phyloP scores from a whole-genome alignment of 805 yeast genomes.

The Candida argentea region DNA sequence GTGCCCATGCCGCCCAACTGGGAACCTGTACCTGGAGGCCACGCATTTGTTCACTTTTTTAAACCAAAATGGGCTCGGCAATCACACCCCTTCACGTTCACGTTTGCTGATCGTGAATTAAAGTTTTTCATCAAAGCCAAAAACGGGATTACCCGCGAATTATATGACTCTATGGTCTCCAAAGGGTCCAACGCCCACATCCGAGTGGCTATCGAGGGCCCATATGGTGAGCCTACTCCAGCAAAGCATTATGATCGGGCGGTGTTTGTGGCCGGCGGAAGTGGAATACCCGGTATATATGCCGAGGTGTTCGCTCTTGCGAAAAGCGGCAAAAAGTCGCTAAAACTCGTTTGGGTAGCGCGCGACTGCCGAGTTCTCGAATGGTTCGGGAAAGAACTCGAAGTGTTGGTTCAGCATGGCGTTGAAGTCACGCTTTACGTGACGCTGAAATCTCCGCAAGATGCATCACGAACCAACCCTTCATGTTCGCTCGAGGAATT shows the following conservation, averaged over 20 bases:
- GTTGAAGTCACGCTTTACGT: conserved; percentile 21
- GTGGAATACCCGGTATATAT: conserved; percentile 51
- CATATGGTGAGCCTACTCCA: conserved; percentile 44
- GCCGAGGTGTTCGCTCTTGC: conserved; percentile 25
- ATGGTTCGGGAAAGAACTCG: conserved; percentile 40
- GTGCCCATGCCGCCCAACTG: conserved; percentile 15
- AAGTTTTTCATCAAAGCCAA: conserved; percentile 15
- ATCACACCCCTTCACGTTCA: conserved; percentile 21
- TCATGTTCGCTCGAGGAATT: not conserved
- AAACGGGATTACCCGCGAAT: conserved; percentile 17
- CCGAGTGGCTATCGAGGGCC: conserved; percentile 48
- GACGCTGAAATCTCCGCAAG: not conserved
- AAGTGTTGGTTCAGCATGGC: conserved; percentile 14
- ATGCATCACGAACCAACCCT: no score
- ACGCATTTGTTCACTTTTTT: conserved; percentile 18
- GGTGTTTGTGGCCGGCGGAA: conserved; percentile 52
- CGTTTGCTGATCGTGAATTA: conserved; percentile 10
- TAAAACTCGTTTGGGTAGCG: conserved; percentile 55
- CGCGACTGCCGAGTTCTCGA: conserved; percentile 39
- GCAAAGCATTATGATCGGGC: conserved; percentile 38
- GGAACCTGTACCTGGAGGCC: conserved; percentile 16
- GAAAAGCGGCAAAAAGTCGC: conserved; percentile 1
- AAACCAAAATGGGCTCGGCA: conserved; percentile 20
- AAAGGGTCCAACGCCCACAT: conserved; percentile 21
- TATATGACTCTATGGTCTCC: conserved; percentile 22